Evolutionary conservation across 768 basidiomycete genomes (phyloP), one percentile per base, ranked within the genome.

Genomic region (Kwoniella sp.): DNA sequence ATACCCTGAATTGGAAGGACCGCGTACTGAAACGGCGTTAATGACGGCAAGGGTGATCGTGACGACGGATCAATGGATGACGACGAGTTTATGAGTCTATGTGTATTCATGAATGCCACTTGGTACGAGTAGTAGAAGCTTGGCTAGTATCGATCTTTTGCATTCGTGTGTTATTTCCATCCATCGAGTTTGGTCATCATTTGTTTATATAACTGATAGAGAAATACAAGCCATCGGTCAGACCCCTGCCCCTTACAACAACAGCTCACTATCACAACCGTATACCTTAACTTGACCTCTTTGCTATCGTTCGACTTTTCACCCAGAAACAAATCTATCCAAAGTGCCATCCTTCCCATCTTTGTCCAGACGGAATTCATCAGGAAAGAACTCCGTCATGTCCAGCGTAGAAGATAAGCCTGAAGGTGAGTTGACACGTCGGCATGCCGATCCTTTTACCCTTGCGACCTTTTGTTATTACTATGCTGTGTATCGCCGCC

Each of bases 381-480:
- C 41, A n/a, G 55, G 17, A 53, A 56, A 55, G 37, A 45, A 34
- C 31, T 63, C 37, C 31, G 23, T 54, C 41, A 45, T 55, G 12
- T 22, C 12, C 47, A 58, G 22, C 11, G 54, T 57, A 45, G 41
- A 48, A 17, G 62, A 63, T 17, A 63, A 47, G 30, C 22, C 53
- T 26, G 62, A 63, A 48, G 62, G 62, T 63, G 62, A 63, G 62
- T 57, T 1, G 26, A 11, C n/a, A 1, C 13, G 13, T 53, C 0
- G 7, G 45, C 9, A 28, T 29, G n/a, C 13, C 29, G 38, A 54
- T 54, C 47, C 38, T 22, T 22, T 37, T 25, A 51, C 11, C 22
- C 1, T 0, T 12, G 12, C 4, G 20, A 37, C 20, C 8, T 17
- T 37, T 45, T 45, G 17, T 45, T 17, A 45, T 45, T 45, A 17